phyloP scores from a whole-genome alignment of 2,329 filamentous ascomycete genomes.

The Cladosporium sp. region DNA sequence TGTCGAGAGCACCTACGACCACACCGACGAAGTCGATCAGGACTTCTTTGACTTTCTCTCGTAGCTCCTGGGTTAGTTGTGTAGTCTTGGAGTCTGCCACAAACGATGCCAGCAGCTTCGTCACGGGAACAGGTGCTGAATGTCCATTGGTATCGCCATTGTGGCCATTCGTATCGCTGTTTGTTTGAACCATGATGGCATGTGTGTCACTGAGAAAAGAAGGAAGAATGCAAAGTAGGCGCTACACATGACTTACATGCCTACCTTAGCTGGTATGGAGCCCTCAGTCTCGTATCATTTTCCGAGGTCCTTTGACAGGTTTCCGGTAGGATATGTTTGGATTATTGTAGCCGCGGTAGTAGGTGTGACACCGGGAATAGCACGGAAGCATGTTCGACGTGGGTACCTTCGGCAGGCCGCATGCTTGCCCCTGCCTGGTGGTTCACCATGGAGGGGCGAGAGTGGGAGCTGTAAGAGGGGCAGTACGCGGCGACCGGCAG shows the following conservation, averaged over 20 bases:
- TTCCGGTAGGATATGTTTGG: not conserved
- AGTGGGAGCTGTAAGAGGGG: no score
- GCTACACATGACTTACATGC: no score
- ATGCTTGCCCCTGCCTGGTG: no score
- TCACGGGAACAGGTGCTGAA: slow-evolving; percentile 16
- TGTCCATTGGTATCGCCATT: slow-evolving; percentile 9
- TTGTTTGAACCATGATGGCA: slow-evolving; percentile 3
- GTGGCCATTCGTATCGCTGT: not conserved
- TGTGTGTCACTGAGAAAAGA: no score
- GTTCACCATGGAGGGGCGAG: no score
- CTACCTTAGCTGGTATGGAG: no score
- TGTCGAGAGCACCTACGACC: slow-evolving; percentile 22
- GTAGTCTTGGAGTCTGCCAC: slow-evolving; percentile 18
- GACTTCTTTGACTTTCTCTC: slow-evolving; percentile 28
- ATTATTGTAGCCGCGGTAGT: not conserved
- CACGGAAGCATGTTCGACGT: not conserved
- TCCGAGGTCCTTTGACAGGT: no score
- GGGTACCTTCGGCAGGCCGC: no score
- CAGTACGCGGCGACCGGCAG: no score
- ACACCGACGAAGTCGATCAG: slow-evolving; percentile 30
- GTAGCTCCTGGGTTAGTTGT: slow-evolving; percentile 20
- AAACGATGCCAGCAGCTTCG: slow-evolving; percentile 25
- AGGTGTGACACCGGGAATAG: not conserved
- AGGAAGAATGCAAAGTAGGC: no score
- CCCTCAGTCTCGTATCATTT: no score